Evolutionary conservation across 345 rosid genomes (phyloP), one percentile per base, ranked within the genome.

Genomic region (Sonneratia caseolaris): DNA sequence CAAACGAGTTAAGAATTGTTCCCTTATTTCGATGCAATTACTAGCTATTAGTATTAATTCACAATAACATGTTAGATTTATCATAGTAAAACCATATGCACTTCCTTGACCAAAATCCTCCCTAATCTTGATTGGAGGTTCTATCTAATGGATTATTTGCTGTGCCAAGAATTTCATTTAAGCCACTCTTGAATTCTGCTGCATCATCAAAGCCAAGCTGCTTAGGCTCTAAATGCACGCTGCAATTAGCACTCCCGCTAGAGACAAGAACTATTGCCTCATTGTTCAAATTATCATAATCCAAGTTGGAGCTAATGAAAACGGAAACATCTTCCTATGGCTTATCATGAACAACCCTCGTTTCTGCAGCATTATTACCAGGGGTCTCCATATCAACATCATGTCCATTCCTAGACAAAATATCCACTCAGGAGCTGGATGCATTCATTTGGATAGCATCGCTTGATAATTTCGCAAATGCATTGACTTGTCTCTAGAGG

Each of bases 141-240:
- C 43, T 40, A 40, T 40, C 43, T 40, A 40, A 4, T 40, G 43
- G 8, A 8, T 40, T 40, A 40, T 40, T 40, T 40, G 43, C 43
- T 3, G 8, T 42, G 73, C 68, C 19, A 48, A 64, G 66, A 72
- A 72, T 57, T 72, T 72, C 77, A 70, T 70, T 43, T 68, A 82
- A 61, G 64, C 66, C 65, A 75, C 51, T 32, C 55, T 57, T 36
- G 68, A 47, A 38, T 65, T 80, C 84, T 70, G 70, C 83, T 40
- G 47, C 49, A 70, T 81, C 80, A 79, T 76, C 78, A 72, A 86
- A 84, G 79, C 79, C 75, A 75, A 79, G 80, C 64, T 79, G 82
- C 77, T 75, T 81, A 64, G 81, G 87, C 75, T 76, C 59, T 76
- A 83, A 71, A 71, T 66, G 72, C 73, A 64, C 66, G 55, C 75